A percentile compares a stretch with the other conserved stretches of the same genome.
Conservation (phyloP, 2,329 filamentous ascomycete genomes). For the Clarireedia monteithiana region DNA sequence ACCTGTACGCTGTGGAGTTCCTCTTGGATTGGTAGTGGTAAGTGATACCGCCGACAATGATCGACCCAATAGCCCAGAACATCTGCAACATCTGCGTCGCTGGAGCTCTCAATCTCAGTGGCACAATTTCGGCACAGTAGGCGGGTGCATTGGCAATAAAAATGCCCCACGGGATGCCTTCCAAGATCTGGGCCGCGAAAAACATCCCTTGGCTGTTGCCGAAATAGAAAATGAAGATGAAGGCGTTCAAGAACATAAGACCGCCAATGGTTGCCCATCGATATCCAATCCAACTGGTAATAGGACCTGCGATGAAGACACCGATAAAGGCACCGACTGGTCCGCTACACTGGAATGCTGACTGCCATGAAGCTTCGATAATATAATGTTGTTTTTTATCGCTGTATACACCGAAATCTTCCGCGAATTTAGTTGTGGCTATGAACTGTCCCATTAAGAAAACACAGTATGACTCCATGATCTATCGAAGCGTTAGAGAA, state of each 20-base stretch:
- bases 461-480: conserved; percentile 56
- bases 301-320: conserved; percentile 50
- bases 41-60: conserved; percentile 51
- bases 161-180: conserved; percentile 58
- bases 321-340: conserved; percentile 53
- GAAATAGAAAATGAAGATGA: conserved; percentile 36
- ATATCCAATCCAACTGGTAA: conserved; percentile 52
- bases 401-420: background rate
- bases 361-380: conserved; percentile 49
- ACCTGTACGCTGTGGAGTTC: conserved; percentile 35
- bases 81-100: conserved; percentile 57
- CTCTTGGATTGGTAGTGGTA: conserved; percentile 41
- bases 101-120: conserved; percentile 47
- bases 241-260: conserved; percentile 47
- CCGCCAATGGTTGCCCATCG: conserved; percentile 49
- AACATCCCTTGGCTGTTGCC: conserved; percentile 34
- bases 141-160: conserved; percentile 59
- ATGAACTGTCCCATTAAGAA: conserved; percentile 55
- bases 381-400: conserved; percentile 20
- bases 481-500: conserved; percentile 32
- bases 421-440: conserved; percentile 39
- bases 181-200: conserved; percentile 48
- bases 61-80: conserved; percentile 56
- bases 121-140: conserved; percentile 55
- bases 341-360: conserved; percentile 46